Conservation (phyloP, 139 green algal genomes). For the Eudorina sp. region DNA sequence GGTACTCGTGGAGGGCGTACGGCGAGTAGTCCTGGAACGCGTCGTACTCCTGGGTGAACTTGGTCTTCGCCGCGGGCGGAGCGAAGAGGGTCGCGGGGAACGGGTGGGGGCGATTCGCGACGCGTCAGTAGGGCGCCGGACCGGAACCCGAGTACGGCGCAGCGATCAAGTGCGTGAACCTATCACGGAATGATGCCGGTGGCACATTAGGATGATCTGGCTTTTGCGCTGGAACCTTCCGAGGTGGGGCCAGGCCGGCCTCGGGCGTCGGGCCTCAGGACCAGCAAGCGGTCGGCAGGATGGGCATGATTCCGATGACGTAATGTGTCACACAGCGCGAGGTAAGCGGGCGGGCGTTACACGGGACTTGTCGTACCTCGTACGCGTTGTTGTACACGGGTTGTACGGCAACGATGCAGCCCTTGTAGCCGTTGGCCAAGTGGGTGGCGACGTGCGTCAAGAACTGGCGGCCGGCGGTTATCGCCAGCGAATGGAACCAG, state of each 20-base stretch:
- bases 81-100: no score
- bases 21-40: slow-evolving; percentile 34
- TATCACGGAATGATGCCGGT: no score
- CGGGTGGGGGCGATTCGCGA: neutral
- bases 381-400: slow-evolving; percentile 48
- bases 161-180: no score
- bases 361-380: slow-evolving; percentile 8
- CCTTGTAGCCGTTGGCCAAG: neutral
- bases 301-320: neutral
- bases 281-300: neutral
- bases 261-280: neutral
- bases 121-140: neutral
- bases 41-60: slow-evolving; percentile 45
- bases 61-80: neutral
- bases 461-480: neutral
- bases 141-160: neutral
- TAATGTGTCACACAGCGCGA: neutral
- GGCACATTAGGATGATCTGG: no score
- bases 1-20: neutral
- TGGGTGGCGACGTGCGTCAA: neutral
- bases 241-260: no score
- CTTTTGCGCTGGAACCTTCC: no score
- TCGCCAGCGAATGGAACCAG: slow-evolving; percentile 7
- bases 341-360: neutral
- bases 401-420: neutral